Conservation (phyloP, 805 yeast genomes). For the Clavispora vitiphila region DNA sequence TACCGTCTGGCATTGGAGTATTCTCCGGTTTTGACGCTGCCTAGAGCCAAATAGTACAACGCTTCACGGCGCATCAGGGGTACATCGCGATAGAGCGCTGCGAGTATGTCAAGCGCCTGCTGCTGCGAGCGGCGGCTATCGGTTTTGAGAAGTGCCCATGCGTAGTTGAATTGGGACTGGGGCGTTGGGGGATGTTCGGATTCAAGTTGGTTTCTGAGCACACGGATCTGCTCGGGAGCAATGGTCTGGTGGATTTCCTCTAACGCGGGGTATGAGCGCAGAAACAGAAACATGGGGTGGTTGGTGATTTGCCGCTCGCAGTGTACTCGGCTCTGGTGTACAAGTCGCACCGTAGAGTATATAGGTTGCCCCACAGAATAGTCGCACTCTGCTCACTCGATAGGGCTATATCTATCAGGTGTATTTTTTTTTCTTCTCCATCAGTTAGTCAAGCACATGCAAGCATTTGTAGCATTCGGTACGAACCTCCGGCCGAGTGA, state of each 20-base stretch:
- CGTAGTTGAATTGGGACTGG: conserved; percentile 87
- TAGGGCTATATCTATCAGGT: too few relatives aligned
- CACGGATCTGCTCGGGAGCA: conserved; percentile 66
- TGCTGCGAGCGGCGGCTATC: conserved; percentile 57
- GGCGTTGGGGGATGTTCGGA: conserved; percentile 79
- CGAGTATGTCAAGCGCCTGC: conserved; percentile 72
- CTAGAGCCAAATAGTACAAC: conserved; percentile 80
- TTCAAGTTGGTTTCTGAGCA: conserved; percentile 71
- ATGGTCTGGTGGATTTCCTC: conserved; percentile 49
- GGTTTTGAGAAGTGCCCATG: conserved; percentile 93
- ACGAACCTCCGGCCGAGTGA: too few relatives aligned
- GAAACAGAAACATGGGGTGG: background rate
- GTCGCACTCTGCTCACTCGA: too few relatives aligned
- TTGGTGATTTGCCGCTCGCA: too few relatives aligned
- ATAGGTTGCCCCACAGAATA: too few relatives aligned
- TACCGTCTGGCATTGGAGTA: conserved; percentile 81
- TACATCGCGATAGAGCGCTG: conserved; percentile 65
- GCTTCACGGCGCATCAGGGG: conserved; percentile 87
- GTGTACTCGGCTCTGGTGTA: too few relatives aligned
- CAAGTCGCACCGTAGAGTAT: too few relatives aligned
- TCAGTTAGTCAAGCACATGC: too few relatives aligned
- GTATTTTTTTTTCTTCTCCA: too few relatives aligned
- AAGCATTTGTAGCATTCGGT: too few relatives aligned
- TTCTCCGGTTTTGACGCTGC: conserved; percentile 85
- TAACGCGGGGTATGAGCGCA: conserved; percentile 29